phyloP scores from a whole-genome alignment of 306 rosid species.

The Aeschynomene evenia region DNA sequence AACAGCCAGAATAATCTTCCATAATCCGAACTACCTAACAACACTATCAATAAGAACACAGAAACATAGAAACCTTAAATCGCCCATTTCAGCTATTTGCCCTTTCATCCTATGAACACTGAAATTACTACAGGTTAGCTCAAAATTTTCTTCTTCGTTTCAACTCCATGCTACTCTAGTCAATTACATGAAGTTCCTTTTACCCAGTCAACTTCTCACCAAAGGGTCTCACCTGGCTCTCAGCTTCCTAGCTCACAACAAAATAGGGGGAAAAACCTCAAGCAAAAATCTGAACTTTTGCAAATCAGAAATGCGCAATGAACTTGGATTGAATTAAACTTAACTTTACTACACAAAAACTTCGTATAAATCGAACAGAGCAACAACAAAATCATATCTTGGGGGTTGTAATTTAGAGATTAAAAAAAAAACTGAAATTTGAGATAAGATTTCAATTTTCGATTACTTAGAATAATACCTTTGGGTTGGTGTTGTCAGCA shows the following conservation, averaged over 20 bases:
- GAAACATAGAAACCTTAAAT: not conserved
- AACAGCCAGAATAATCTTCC: conserved; percentile 8
- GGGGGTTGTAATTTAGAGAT: not conserved
- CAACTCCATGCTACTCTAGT: not conserved
- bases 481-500: conserved; percentile 31
- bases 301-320: not conserved
- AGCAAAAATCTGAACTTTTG: not conserved
- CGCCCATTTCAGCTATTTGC: not conserved
- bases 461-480: conserved; percentile 27
- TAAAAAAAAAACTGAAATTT: not conserved
- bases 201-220: conserved; percentile 3
- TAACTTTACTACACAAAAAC: not conserved
- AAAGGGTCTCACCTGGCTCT: not conserved
- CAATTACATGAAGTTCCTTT: not conserved
- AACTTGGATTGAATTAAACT: not conserved
- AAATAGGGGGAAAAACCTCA: not conserved
- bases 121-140: not conserved
- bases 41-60: not conserved
- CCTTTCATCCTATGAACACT: not conserved
- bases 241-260: not conserved
- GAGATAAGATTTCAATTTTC: too few relatives aligned
- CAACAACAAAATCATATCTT: not conserved
- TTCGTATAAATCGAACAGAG: not conserved
- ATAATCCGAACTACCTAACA: not conserved
- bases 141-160: not conserved